Base-by-base conservation (phyloP, 106 monocot genomes). In the Allium sativum region DNA sequence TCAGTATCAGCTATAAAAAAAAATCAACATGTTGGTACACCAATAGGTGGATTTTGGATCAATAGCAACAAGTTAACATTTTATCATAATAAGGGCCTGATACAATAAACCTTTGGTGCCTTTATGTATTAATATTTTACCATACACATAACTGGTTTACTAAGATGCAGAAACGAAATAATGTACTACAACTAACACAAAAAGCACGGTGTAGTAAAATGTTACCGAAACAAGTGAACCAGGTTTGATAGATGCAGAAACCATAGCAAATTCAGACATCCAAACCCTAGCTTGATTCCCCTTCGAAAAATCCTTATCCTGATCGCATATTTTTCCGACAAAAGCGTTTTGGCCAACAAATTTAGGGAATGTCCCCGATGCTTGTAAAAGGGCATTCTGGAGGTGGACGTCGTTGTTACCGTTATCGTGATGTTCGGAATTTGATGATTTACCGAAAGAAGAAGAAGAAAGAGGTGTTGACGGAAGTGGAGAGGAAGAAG, bases 201-300 rank as follows among this genome's bases (percentile, higher is more conserved):
- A 12, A 5, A 55, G 8, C 55, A 8, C 0, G 0, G 22, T 5
- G 5, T 55, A 20, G 58, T 1, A 57, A 1, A 12, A 31, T 11
- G 54, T 59, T 70, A 94, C 93, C 51, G 89, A 78, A 69, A 95
- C 83, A 10, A 87, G 53, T 18, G 77, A 76, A 21, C 79, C 74
- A 9, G 84, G 79, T 51, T 17, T 18, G 19, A 90, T 55, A 42
- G 82, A 73, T 52, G 68, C 69, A 11, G 85, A 67, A 55, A 72
- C 73, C 82, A 89, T 73, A 62, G 86, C 65, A 16, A 55, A 12
- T 68, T 86, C 78, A 13, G 94, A 86, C 3, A 95, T 76, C 81
- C 84, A 95, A 56, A 95, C 68, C 51, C 62, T 76, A 3, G 86
- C 80, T 8, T 59, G 59, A 21, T 58, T 70, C 11, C 82, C 74